Evolutionary conservation across 768 basidiomycete genomes (phyloP).

Genomic region (Daedalea quercina): DNA sequence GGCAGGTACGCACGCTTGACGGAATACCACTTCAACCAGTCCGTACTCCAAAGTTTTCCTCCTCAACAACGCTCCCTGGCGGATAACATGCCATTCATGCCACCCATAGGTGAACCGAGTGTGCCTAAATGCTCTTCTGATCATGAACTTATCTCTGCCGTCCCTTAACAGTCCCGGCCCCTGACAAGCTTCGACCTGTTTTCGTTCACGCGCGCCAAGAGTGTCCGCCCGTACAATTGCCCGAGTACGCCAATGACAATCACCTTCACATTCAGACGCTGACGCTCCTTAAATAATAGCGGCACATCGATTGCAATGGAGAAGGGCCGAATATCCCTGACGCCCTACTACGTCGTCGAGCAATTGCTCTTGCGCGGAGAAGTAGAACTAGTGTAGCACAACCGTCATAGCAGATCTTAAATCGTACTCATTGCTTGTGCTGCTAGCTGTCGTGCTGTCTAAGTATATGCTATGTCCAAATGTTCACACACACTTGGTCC

Average conservation of each 20-base stretch:
- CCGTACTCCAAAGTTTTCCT: conserved; percentile 80
- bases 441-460: no score
- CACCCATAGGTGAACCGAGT: conserved; percentile 57
- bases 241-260: conserved; percentile 45
- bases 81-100: conserved; percentile 63
- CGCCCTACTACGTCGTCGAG: conserved; percentile 72
- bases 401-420: no score
- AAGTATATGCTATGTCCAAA: no score
- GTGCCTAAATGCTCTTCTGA: not conserved
- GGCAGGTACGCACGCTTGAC: conserved; percentile 68
- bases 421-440: no score
- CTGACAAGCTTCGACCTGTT: conserved; percentile 71
- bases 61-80: conserved; percentile 71
- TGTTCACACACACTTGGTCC: no score
- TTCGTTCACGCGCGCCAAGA: conserved; percentile 72
- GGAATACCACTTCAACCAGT: conserved; percentile 71
- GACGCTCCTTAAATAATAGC: conserved; percentile 29
- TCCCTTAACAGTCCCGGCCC: conserved; percentile 54
- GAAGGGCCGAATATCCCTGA: conserved; percentile 76
- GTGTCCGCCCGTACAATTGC: conserved; percentile 62
- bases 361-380: conserved; percentile 65
- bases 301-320: conserved; percentile 68
- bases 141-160: no score
- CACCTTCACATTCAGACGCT: not conserved
- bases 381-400: conserved; percentile 62